Conservation (phyloP, 441 rosid genomes). For the Gossypium davidsonii region DNA sequence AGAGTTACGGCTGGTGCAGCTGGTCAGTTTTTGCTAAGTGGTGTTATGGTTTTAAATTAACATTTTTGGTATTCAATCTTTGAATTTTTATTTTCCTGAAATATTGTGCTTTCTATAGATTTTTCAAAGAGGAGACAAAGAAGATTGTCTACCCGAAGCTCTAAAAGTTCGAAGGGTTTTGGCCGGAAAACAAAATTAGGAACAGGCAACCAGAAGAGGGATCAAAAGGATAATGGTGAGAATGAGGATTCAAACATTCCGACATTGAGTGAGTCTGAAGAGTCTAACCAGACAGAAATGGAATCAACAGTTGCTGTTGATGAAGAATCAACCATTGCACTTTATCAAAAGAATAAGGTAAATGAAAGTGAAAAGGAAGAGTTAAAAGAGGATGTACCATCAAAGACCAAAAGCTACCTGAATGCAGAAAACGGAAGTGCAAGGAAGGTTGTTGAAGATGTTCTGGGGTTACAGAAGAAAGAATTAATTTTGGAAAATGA, state of each 20-base stretch:
- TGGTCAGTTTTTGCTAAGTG: conserved; percentile 18
- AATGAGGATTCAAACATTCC: conserved; percentile 38
- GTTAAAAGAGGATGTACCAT: conserved; percentile 19
- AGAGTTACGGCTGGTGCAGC: conserved; percentile 61
- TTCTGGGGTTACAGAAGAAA: conserved; percentile 8
- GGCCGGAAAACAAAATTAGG: conserved; percentile 37
- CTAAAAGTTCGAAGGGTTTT: conserved; percentile 55
- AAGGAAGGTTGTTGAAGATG: conserved; percentile 22
- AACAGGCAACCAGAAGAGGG: conserved; percentile 40
- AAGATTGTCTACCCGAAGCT: conserved; percentile 37
- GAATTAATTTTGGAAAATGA: conserved; percentile 22
- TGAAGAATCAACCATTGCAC: conserved; percentile 31
- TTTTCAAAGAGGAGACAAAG: conserved; percentile 62
- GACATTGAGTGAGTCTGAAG: conserved; percentile 24
- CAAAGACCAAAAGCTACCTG: conserved; percentile 12
- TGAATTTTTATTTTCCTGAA: not conserved
- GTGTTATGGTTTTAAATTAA: conserved; percentile 3
- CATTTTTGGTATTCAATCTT: conserved; percentile 9
- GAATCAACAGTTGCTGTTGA: conserved; percentile 29
- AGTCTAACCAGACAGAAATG: conserved; percentile 21
- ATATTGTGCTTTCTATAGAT: conserved; percentile 37
- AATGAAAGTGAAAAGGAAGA: conserved; percentile 15
- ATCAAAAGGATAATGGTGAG: conserved; percentile 33
- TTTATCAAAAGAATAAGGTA: conserved; percentile 22
- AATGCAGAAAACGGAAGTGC: conserved; percentile 30